These are phyloP conservation scores for Allium sativum DNA, from an alignment of 106 monocot species.

Conservation along the genomic window DNA sequence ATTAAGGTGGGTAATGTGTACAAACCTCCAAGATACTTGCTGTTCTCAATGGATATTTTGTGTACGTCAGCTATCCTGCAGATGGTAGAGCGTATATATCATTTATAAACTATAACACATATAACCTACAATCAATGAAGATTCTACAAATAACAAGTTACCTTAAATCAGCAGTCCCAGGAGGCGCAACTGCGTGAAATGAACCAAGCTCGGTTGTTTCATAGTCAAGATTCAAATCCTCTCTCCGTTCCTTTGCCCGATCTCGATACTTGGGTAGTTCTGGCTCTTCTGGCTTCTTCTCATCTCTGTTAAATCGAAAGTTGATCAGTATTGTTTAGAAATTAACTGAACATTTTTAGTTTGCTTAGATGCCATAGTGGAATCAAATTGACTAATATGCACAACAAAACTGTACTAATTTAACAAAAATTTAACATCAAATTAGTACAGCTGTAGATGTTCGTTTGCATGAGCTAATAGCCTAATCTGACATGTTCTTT, in stretches of 20 bases:
- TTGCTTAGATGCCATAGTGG: background rate
- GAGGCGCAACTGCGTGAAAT: slow-evolving; percentile 95
- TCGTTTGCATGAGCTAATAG: background rate
- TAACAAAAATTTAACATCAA: background rate
- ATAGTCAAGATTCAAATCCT: slow-evolving; percentile 98
- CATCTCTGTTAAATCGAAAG: slow-evolving; percentile 39
- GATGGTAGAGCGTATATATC: background rate
- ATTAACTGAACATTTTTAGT: background rate
- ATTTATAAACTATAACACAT: too few relatives aligned
- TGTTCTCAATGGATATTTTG: slow-evolving; percentile 98
- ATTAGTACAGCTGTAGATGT: background rate
- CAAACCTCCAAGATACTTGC: slow-evolving; percentile 99
- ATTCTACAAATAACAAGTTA: slow-evolving; percentile 5
- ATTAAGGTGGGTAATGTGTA: background rate
- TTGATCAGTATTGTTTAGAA: background rate
- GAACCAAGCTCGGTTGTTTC: slow-evolving; percentile 84
- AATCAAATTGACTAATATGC: background rate
- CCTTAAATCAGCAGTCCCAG: slow-evolving; percentile 77
- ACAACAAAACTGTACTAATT: background rate
- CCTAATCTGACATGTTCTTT: too few relatives aligned
- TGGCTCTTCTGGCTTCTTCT: slow-evolving; percentile 81
- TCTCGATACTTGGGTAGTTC: slow-evolving; percentile 86
- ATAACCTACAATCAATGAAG: too few relatives aligned
- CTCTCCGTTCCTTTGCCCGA: slow-evolving; percentile 96
- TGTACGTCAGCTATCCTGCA: slow-evolving; percentile 75